Percentiles rank a stretch among this genome's conserved stretches.
These are phyloP conservation scores for Diaporthe sp. DNA, from an alignment of 2,329 filamentous ascomycete genomes.

Conservation along the genomic window DNA sequence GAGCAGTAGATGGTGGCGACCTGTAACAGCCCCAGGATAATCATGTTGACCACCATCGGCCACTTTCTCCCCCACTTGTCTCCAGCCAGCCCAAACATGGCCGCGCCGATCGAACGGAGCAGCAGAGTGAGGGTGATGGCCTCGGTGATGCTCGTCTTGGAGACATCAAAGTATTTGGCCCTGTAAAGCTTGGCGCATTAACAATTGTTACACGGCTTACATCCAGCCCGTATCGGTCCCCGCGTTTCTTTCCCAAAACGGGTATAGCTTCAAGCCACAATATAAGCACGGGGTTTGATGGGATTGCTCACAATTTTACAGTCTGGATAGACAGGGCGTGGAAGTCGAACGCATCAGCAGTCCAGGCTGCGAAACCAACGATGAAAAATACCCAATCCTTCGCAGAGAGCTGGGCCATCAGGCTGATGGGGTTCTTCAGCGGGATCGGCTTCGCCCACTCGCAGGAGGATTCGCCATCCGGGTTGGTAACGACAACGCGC, in stretches of 20 bases:
- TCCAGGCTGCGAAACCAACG: slow-evolving; percentile 81
- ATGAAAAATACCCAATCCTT: slow-evolving; percentile 81
- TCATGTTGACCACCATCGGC: slow-evolving; percentile 85
- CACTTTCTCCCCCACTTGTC: slow-evolving; percentile 86
- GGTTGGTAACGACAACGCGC: slow-evolving; percentile 73
- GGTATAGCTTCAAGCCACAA: slow-evolving; percentile 3
- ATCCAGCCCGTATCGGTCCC: neutral
- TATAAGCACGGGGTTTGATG: neutral
- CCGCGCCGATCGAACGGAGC: slow-evolving; percentile 79
- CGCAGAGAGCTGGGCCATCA: slow-evolving; percentile 71
- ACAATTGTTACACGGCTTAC: neutral
- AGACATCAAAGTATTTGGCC: slow-evolving; percentile 57
- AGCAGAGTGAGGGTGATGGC: slow-evolving; percentile 82
- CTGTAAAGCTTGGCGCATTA: slow-evolving; percentile 16
- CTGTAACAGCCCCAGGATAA: slow-evolving; percentile 73
- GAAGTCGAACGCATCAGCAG: slow-evolving; percentile 86
- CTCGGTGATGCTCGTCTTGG: slow-evolving; percentile 75
- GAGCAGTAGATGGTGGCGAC: slow-evolving; percentile 81
- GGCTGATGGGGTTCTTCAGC: slow-evolving; percentile 75
- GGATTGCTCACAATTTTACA: slow-evolving; percentile 64
- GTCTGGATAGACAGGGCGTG: slow-evolving; percentile 84
- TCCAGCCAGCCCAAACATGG: slow-evolving; percentile 79
- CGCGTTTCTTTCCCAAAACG: neutral
- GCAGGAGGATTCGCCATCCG: slow-evolving; percentile 70
- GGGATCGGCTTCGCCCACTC: slow-evolving; percentile 77